These are phyloP conservation scores for Didymella segeticola DNA, from an alignment of 2,329 filamentous ascomycete species.

Conservation along the genomic window DNA sequence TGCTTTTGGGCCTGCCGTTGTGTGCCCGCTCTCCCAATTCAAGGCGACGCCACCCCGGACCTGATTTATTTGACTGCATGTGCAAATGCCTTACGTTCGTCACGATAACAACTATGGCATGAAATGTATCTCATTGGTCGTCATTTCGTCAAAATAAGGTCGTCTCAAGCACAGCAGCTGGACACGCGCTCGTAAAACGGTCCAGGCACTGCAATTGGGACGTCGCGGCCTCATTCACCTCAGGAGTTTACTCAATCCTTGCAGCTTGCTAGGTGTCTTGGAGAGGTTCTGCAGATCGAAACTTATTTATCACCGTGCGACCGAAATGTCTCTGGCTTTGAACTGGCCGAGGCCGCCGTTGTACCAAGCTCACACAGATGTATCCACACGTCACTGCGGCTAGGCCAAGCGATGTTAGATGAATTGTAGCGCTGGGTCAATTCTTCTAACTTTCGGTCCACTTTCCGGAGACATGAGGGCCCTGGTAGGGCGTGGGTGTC, in stretches of 20 bases:
- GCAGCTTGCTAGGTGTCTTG: not conserved
- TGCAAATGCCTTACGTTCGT: constrained; percentile 18
- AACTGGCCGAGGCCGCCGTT: constrained; percentile 8
- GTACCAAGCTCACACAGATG: constrained; percentile 7
- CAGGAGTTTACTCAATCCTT: not conserved
- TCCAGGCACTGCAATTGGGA: constrained; percentile 3
- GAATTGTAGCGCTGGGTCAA: not conserved
- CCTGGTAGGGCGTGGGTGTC: constrained; percentile 3
- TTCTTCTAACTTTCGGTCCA: constrained; percentile 1
- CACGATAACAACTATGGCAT: constrained; percentile 9
- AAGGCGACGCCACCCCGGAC: constrained; percentile 13
- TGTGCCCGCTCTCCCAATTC: constrained; percentile 8
- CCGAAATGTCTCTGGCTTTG: constrained; percentile 10
- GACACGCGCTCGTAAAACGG: not conserved
- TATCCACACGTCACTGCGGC: constrained; percentile 8
- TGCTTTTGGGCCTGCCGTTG: constrained; percentile 13
- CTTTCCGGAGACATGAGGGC: constrained; percentile 4
- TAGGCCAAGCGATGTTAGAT: constrained; percentile 3
- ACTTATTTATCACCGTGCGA: constrained; percentile 9
- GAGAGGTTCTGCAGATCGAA: constrained; percentile 4
- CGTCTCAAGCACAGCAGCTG: constrained; percentile 13
- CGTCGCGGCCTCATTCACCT: not conserved
- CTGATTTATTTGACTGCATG: constrained; percentile 9
- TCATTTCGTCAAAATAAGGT: constrained; percentile 4
- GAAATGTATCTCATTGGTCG: constrained; percentile 3